phyloP scores from a whole-genome alignment of 768 basidiomycete genomes.

The Thelephora ganbajun region DNA sequence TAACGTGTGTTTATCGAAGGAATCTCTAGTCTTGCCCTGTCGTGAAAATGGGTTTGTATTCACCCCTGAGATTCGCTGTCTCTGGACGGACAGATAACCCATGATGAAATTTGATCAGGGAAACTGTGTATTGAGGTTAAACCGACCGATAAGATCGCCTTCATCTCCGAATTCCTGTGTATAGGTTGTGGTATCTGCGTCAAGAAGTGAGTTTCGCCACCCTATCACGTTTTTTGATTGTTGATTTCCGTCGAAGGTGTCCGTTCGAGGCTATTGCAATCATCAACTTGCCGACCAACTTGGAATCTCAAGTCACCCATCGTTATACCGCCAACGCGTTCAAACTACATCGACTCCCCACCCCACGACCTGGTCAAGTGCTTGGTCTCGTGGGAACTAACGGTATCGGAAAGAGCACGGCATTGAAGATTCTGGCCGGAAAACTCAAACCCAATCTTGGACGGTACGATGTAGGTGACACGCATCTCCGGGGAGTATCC shows the following conservation, averaged over 20 bases:
- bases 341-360: conserved; percentile 96
- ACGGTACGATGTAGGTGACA: conserved; percentile 68
- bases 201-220: conserved; percentile 63
- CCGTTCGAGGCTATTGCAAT: conserved; percentile 99
- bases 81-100: conserved; percentile 1
- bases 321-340: conserved; percentile 97
- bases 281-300: conserved; percentile 96
- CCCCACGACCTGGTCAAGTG: conserved; percentile 93
- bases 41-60: conserved; percentile 79
- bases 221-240: neutral
- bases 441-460: conserved; percentile 98
- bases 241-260: conserved; percentile 42
- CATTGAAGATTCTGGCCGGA: conserved; percentile 90
- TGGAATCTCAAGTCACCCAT: conserved; percentile 93
- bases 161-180: conserved; percentile 97
- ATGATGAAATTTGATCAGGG: conserved; percentile 29
- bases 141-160: conserved; percentile 90
- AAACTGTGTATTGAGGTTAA: conserved; percentile 99
- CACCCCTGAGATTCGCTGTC: neutral
- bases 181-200: conserved; percentile 99
- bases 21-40: conserved; percentile 76
- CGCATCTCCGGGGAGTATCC: neutral
- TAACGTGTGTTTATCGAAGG: conserved; percentile 3
- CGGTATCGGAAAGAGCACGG: conserved; percentile 98
- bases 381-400: conserved; percentile 98